Percentiles rank a stretch among this genome's conserved stretches.
phyloP scores from a whole-genome alignment of 2,329 filamentous ascomycete genomes.

The Chaetomiaceae sp. region DNA sequence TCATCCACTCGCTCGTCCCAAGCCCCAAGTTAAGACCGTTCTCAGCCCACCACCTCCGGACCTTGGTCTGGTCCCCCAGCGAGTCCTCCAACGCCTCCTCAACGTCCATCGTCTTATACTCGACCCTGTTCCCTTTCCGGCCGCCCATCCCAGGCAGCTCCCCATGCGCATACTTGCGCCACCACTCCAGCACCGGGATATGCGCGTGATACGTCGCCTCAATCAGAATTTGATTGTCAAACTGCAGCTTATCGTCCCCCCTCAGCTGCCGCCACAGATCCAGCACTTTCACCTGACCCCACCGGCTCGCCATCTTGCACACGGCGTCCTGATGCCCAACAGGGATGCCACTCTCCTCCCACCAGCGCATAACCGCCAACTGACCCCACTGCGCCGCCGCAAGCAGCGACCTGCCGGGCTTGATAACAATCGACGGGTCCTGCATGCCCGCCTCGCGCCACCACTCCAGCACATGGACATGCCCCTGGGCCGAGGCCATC shows the following conservation, averaged over 20 bases:
- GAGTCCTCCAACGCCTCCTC: conserved; percentile 92
- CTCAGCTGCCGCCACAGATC: conserved; percentile 76
- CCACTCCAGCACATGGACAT: conserved; percentile 86
- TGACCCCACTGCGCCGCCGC: conserved; percentile 80
- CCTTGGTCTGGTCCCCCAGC: conserved; percentile 63
- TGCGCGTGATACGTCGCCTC: conserved; percentile 85
- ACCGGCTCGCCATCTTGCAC: conserved; percentile 76
- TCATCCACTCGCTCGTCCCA: conserved; percentile 86
- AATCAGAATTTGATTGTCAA: conserved; percentile 52
- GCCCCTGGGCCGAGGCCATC: conserved; percentile 78
- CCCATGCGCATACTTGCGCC: conserved; percentile 65
- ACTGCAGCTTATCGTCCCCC: conserved; percentile 49
- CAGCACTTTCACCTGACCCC: conserved; percentile 79
- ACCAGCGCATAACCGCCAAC: conserved; percentile 76
- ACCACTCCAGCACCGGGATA: conserved; percentile 85
- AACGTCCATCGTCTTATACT: conserved; percentile 93
- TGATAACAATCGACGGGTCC: conserved; percentile 58
- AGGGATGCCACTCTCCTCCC: conserved; percentile 76
- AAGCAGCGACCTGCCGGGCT: conserved; percentile 79
- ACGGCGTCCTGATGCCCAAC: conserved; percentile 77
- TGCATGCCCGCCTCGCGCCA: conserved; percentile 70
- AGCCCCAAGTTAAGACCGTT: conserved; percentile 79
- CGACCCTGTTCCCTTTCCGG: conserved; percentile 63
- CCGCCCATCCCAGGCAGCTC: conserved; percentile 52
- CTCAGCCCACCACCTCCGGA: conserved; percentile 81